phyloP scores from a whole-genome alignment of 225 moss, liverwort and hornwort genomes.

The Polytrichum formosum region DNA sequence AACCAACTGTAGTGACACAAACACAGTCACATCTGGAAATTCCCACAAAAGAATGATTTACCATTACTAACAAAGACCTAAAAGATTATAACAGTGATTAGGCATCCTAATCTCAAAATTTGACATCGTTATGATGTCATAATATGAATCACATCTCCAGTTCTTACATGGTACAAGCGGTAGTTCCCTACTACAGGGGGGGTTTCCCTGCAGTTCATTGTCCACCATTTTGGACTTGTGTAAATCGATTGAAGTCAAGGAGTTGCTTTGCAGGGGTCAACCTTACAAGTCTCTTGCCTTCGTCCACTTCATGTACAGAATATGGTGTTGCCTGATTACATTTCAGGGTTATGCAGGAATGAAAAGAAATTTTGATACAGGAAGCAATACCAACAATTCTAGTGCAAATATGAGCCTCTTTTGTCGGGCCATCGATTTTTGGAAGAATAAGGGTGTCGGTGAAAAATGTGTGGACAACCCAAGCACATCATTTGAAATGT shows the following conservation, averaged over 20 bases:
- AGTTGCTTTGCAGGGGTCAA: no score
- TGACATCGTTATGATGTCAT: no score
- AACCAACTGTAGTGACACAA: conserved; percentile 68
- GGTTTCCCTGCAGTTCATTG: conserved; percentile 46
- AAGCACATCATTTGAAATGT: conserved; percentile 1
- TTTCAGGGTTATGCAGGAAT: no score
- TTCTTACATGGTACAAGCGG: conserved; percentile 71
- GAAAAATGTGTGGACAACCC: conserved; percentile 65
- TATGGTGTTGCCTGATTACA: no score
- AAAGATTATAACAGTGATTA: no score
- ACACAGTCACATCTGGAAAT: conserved; percentile 57
- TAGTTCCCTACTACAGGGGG: conserved; percentile 53
- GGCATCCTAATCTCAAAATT: no score
- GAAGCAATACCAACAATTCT: conserved; percentile 64
- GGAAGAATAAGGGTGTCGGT: conserved; percentile 93
- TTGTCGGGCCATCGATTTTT: conserved; percentile 88
- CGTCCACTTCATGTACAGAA: no score
- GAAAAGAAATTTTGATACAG: neutral
- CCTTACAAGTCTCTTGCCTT: no score
- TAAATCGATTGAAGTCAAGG: neutral
- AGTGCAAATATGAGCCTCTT: conserved; percentile 72
- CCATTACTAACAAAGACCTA: no score
- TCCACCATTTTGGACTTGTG: conserved; percentile 80
- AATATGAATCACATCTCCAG: neutral
- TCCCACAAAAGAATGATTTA: neutral